A percentile compares a stretch with the other conserved stretches of the same genome.
Evolutionary conservation across 2,329 filamentous ascomycete genomes (phyloP).

Genomic region (Grosmannia clavigera): DNA sequence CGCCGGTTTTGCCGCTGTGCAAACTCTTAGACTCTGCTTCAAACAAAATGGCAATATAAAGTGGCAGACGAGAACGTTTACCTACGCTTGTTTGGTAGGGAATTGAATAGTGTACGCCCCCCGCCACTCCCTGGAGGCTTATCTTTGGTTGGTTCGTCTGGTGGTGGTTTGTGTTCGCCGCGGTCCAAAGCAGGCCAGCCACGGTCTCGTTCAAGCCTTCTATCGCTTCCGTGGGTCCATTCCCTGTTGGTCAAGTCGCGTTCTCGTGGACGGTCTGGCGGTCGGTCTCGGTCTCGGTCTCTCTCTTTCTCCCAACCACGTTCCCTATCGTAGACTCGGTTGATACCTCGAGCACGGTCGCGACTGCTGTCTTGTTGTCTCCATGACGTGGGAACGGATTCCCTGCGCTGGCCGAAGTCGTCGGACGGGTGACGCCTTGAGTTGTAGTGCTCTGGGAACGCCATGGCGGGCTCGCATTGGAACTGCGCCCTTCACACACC

Average conservation of each 20-base stretch:
- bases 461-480: not conserved
- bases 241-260: not conserved
- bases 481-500: not conserved
- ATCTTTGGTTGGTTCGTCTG: not conserved
- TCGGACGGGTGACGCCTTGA: not conserved
- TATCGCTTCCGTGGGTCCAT: not conserved
- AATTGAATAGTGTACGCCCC: too few species aligned
- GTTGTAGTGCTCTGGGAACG: not conserved
- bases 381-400: not conserved
- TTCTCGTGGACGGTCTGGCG: conserved; percentile 5
- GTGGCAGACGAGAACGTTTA: not conserved
- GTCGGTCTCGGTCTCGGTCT: conserved; percentile 4
- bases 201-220: not conserved
- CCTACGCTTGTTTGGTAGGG: not conserved
- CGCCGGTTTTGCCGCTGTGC: not conserved
- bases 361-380: not conserved
- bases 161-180: not conserved
- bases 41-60: not conserved
- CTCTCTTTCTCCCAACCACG: not conserved
- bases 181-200: not conserved
- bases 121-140: not conserved
- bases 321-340: not conserved
- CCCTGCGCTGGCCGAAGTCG: not conserved
- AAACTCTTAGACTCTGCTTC: not conserved
- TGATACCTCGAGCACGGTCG: not conserved